A percentile compares a stretch with the other conserved stretches of the same genome.
Conservation (phyloP, 1,139 yeast genomes). For the Magnusiomyces fungicola region DNA sequence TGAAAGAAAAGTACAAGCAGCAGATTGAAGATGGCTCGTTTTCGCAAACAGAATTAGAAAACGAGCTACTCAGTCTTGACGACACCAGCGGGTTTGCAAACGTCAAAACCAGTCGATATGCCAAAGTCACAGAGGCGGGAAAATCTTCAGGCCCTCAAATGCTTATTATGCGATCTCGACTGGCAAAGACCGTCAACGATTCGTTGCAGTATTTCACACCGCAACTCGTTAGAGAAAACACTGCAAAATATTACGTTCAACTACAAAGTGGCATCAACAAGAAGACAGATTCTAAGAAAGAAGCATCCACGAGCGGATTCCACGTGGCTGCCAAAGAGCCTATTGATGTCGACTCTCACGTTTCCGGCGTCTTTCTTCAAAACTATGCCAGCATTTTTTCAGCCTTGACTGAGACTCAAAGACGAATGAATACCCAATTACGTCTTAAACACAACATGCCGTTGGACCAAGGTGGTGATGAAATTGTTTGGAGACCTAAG, state of each 20-base stretch:
- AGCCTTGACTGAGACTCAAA: conserved; percentile 59
- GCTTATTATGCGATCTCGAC: conserved; percentile 17
- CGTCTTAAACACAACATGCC: not conserved
- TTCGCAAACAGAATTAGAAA: not conserved
- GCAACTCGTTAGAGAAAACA: conserved; percentile 23
- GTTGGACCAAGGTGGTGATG: not conserved
- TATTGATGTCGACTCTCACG: conserved; percentile 71
- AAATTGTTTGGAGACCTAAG: conserved; percentile 48
- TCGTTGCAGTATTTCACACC: conserved; percentile 20
- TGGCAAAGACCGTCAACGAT: conserved; percentile 20
- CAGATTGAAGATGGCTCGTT: not conserved
- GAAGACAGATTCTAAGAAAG: not conserved
- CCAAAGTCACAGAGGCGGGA: conserved; percentile 9
- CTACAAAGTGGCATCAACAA: conserved; percentile 13
- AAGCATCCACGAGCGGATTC: conserved; percentile 18
- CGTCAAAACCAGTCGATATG: not conserved
- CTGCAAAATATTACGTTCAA: conserved; percentile 24
- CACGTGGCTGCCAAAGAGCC: conserved; percentile 34
- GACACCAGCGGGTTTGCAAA: not conserved
- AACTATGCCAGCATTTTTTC: conserved; percentile 69
- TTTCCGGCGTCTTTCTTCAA: conserved; percentile 78
- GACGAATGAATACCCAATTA: conserved; percentile 37
- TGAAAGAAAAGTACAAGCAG: not conserved
- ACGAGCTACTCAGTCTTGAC: not conserved
- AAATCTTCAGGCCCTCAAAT: conserved; percentile 10